A percentile compares a stretch with the other conserved stretches of the same genome.
Conservation (phyloP, 805 yeast species). For the Wickerhamomyces pijperi region DNA sequence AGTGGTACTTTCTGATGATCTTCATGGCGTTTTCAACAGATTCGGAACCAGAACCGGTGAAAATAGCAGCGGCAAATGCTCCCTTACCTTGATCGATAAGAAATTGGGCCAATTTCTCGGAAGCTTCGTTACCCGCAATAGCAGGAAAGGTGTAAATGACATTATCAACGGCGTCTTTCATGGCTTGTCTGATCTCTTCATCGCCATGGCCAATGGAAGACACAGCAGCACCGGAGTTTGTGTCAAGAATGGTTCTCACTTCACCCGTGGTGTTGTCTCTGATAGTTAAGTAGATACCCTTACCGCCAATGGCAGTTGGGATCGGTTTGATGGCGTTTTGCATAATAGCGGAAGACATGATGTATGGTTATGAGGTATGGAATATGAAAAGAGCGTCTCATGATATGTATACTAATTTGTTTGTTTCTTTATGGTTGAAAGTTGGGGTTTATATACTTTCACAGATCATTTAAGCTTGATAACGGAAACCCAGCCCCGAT, state of each 20-base stretch:
- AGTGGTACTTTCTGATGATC: constrained; percentile 37
- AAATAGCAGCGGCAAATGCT: constrained; percentile 30
- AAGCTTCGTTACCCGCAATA: constrained; percentile 22
- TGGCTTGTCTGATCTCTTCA: constrained; percentile 27
- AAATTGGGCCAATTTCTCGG: constrained; percentile 31
- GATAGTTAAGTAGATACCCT: constrained; percentile 25
- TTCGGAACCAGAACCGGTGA: constrained; percentile 54
- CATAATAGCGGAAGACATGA: constrained; percentile 14
- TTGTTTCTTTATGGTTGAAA: too few species aligned
- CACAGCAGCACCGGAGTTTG: constrained; percentile 40
- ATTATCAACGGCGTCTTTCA: constrained; percentile 26
- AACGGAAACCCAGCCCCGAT: too few species aligned
- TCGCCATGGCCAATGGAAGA: constrained; percentile 37
- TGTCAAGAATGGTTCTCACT: constrained; percentile 25
- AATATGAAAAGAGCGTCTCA: too few species aligned
- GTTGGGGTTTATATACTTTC: too few species aligned
- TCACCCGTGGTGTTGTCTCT: constrained; percentile 27
- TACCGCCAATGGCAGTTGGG: constrained; percentile 26
- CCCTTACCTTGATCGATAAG: constrained; percentile 32
- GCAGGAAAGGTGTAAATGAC: constrained; percentile 27
- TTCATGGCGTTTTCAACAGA: constrained; percentile 57
- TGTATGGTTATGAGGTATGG: too few species aligned
- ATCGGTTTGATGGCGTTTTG: constrained; percentile 22
- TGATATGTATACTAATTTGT: too few species aligned
- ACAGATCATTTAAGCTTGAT: too few species aligned